Evolutionary conservation across 2,329 filamentous ascomycete species (phyloP), one percentile per base, ranked within the genome.

Genomic region (Fusarium nematophilum): DNA sequence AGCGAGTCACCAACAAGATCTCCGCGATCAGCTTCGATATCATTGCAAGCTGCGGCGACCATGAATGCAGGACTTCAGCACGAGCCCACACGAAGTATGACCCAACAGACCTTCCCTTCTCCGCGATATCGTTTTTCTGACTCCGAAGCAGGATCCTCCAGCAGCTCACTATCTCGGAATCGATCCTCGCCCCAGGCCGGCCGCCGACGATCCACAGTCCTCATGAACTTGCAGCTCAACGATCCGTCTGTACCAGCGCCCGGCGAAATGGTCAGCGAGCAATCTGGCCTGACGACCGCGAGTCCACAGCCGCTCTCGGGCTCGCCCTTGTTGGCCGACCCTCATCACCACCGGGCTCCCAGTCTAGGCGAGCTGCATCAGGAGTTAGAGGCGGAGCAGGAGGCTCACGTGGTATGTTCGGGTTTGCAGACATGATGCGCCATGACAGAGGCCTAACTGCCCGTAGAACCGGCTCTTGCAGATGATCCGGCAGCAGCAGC

Each of bases 311-410:
- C 77, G n/a, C 61, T 83, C 4, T 74, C 82, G 54, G 69, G 78
- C 51, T 84, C 83, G 9, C 81, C 83, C 7, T 72, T 79, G 44
- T 69, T 76, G 48, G 72, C 71, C 27, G 85, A 87, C 64, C 84
- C 86, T 13, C 83, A 86, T 64, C 89, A 90, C 68, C 84, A 86
- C 63, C 82, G 90, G 42, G 78, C 88, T 1, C 89, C 89, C 3
- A 92, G 90, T 70, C 74, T 93, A 59, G 90, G 90, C 14, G 90
- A 92, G 73, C 83, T 93, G 34, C 90, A 93, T 65, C 90, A 93
- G 71, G 89, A 92, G 74, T 80, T 93, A 2, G 90, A 93, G 73
- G 89, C 87, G 47, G 90, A 93, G 75, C 90, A 92, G 72, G 90
- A 93, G 70, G 88, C 86, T 18, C 90, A 92, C 75, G 90, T 93